Evolutionary conservation across 179 eudicot genomes (phyloP), one percentile per base, ranked within the genome.

Genomic region (Spinacia oleracea): DNA sequence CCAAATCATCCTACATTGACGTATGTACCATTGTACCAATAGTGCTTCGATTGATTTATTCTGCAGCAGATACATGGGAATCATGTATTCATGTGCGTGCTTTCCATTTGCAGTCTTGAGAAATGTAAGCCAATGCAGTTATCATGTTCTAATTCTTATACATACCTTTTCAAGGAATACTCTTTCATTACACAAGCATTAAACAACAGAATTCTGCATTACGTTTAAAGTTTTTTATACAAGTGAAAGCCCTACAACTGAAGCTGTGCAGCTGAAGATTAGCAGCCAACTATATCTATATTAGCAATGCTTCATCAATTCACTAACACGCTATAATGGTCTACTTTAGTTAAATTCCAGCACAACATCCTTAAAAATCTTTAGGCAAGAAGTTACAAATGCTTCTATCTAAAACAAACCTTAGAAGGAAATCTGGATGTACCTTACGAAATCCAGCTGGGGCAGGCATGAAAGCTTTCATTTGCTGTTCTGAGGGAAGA

Each of bases 401-500:
- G 11, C 42, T 1, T 71, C 25, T 15, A 20, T 31, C 16, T n/a
- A 27, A 51, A 2, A 0, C 29, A 72, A 23, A 11, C 21, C 38
- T 48, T 32, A 50, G 46, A 66, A 62, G 58, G 23, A 71, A 46
- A 62, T 71, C 63, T 23, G 55, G 21, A 70, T 55, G 80, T 84
- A 96, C 99, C 99, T 94, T 96, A 38, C 99, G 96, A 72, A 83
- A 87, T 80, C 98, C 99, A 86, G 18, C 46, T 45, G 91, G 89
- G 56, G 92, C 92, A 77, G 97, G 93, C 85, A 76, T 80, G 82
- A 93, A 96, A 75, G 89, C 98, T 80, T 90, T 91, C 97, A 89
- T 88, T 81, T 96, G 99, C 83, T 93, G 90, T 83, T 96, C 99
- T 38, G 96, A 90, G 69, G 99, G 98, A 85, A 96, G 98, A 85